Evolutionary conservation across 805 yeast species (phyloP).

Genomic region (Teunomyces kruisii): DNA sequence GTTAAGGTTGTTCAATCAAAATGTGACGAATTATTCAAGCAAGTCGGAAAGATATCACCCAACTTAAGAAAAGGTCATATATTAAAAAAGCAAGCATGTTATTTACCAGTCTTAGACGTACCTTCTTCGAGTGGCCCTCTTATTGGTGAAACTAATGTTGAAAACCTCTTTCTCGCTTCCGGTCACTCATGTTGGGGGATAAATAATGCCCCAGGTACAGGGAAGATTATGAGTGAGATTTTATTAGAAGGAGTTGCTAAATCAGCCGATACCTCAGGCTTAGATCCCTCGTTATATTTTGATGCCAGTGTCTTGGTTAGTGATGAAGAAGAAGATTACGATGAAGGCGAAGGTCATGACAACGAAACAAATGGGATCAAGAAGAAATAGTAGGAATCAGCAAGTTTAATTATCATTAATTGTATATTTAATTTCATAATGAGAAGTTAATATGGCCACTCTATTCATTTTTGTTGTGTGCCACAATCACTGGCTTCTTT

Average conservation of each 20-base stretch:
- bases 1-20: constrained; percentile 84
- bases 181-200: constrained; percentile 99
- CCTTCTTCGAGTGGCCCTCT: constrained; percentile 92
- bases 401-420: not conserved
- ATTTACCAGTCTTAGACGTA: constrained; percentile 89
- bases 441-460: not conserved
- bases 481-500: not conserved
- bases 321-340: constrained; percentile 17
- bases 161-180: constrained; percentile 72
- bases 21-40: constrained; percentile 82
- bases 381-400: not conserved
- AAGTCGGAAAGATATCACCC: constrained; percentile 74
- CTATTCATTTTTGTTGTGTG: not conserved
- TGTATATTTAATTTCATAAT: not conserved
- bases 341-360: constrained; percentile 8
- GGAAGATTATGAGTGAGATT: constrained; percentile 87
- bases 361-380: constrained; percentile 4
- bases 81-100: constrained; percentile 88
- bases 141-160: constrained; percentile 90
- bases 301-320: constrained; percentile 59
- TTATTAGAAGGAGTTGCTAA: constrained; percentile 77
- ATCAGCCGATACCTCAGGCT: constrained; percentile 75
- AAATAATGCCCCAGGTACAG: constrained; percentile 96
- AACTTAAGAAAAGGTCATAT: constrained; percentile 72
- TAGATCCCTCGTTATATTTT: constrained; percentile 85